phyloP scores from a whole-genome alignment of 352 stramenopile species.

The Phytopythium helicoides region DNA sequence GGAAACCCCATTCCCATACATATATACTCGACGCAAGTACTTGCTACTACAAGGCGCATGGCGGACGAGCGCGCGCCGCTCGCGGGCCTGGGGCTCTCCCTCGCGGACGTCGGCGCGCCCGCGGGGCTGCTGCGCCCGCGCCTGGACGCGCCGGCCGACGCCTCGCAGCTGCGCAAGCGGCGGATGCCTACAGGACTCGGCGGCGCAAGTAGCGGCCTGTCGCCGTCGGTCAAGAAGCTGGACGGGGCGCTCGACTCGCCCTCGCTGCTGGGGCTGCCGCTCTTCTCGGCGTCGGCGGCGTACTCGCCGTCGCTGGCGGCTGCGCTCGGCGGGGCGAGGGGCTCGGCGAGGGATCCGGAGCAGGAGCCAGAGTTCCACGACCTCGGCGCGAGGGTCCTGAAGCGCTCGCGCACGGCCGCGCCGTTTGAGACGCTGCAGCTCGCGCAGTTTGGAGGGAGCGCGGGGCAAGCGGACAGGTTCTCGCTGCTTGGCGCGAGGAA shows the following conservation, averaged over 20 bases:
- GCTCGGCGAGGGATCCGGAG: constrained; percentile 22
- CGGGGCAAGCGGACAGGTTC: constrained; percentile 8
- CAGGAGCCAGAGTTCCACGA: constrained; percentile 30
- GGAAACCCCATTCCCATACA: background rate
- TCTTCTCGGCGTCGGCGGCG: constrained; percentile 16
- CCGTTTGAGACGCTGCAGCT: constrained; percentile 6
- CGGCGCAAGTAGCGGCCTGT: constrained; percentile 10
- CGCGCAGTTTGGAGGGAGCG: constrained; percentile 3
- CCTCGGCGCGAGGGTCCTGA: constrained; percentile 12
- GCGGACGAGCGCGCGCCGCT: constrained; percentile 4
- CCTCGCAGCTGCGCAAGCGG: constrained; percentile 18
- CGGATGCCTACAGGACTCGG: too few relatives aligned
- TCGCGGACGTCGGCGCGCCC: background rate
- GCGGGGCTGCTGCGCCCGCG: constrained; percentile 19
- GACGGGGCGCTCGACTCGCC: constrained; percentile 1
- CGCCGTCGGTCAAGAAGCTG: constrained; percentile 10
- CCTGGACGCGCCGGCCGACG: constrained; percentile 8
- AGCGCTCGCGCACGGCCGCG: constrained; percentile 18
- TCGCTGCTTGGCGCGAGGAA: too few relatives aligned
- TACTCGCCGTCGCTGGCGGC: constrained; percentile 22
- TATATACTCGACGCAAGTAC: too few relatives aligned
- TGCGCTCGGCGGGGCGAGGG: constrained; percentile 7
- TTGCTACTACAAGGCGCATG: background rate
- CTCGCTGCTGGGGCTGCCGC: constrained; percentile 17
- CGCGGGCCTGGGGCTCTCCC: background rate